These are phyloP conservation scores for Vanrija sp. DNA, from an alignment of 1,284 basidiomycete genomes.

Conservation along the genomic window DNA sequence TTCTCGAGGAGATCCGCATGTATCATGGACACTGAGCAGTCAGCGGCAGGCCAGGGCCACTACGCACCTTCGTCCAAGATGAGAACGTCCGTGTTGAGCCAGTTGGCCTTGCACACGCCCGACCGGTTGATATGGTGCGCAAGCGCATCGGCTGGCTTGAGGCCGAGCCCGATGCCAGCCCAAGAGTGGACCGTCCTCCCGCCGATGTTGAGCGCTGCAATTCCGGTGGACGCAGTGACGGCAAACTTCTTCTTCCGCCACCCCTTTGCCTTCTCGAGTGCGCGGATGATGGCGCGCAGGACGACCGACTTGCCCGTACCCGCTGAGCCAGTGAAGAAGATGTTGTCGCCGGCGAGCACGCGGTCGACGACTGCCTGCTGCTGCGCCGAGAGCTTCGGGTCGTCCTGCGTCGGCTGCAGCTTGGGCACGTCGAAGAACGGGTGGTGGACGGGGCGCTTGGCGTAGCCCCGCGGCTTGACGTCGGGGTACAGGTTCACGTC, in stretches of 20 bases:
- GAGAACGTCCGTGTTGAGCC: constrained; percentile 56
- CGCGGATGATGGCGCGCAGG: constrained; percentile 72
- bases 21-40: constrained; percentile 58
- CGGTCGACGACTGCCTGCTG: constrained; percentile 71
- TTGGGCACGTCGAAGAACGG: not conserved
- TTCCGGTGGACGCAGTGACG: constrained; percentile 70
- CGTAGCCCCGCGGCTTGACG: not conserved
- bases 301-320: constrained; percentile 93
- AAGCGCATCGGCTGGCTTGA: constrained; percentile 45
- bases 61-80: constrained; percentile 67
- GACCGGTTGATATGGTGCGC: constrained; percentile 43
- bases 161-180: constrained; percentile 55
- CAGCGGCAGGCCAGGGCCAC: not conserved
- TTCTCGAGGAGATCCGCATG: constrained; percentile 72
- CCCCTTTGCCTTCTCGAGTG: constrained; percentile 44
- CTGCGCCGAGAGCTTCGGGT: constrained; percentile 45
- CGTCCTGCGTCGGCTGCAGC: constrained; percentile 43
- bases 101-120: constrained; percentile 28
- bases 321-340: constrained; percentile 97
- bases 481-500: not conserved
- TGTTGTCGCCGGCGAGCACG: constrained; percentile 62
- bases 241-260: constrained; percentile 51
- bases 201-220: constrained; percentile 57
- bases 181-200: constrained; percentile 59
- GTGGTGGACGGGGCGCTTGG: not conserved